Conservation (phyloP, 225 moss, liverwort and hornwort species). For the Ulota crispa region DNA sequence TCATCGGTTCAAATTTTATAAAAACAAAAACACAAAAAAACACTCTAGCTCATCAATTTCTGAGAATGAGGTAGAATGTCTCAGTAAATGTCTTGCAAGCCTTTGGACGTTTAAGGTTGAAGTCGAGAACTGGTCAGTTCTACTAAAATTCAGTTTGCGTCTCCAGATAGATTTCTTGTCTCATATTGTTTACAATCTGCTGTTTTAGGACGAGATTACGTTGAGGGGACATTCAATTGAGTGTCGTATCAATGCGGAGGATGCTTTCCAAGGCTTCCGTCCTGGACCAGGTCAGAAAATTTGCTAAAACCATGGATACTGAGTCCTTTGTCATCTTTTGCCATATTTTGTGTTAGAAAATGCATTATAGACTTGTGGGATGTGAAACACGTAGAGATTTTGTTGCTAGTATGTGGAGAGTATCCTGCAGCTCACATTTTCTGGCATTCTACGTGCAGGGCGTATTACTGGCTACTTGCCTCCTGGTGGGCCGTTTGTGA, state of each 20-base stretch:
- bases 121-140: background rate
- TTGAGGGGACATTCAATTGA: constrained; percentile 95
- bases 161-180: background rate
- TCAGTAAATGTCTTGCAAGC: too few relatives aligned
- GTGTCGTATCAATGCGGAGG: constrained; percentile 98
- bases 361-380: background rate
- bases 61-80: too few relatives aligned
- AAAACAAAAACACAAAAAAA: too few relatives aligned
- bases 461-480: constrained; percentile 99
- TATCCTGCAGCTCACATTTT: background rate
- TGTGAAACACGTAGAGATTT: background rate
- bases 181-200: background rate
- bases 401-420: background rate
- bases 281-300: constrained; percentile 83
- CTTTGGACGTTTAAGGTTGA: too few relatives aligned
- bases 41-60: too few relatives aligned
- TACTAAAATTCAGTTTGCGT: background rate
- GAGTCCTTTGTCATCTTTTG: background rate
- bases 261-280: constrained; percentile 95
- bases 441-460: constrained; percentile 49
- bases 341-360: background rate
- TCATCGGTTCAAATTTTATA: too few relatives aligned
- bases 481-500: constrained; percentile 96
- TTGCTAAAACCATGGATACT: background rate
- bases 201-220: constrained; percentile 74